Evolutionary conservation across 1,139 yeast species (phyloP).

Genomic region (Insectozyma bohioensis): DNA sequence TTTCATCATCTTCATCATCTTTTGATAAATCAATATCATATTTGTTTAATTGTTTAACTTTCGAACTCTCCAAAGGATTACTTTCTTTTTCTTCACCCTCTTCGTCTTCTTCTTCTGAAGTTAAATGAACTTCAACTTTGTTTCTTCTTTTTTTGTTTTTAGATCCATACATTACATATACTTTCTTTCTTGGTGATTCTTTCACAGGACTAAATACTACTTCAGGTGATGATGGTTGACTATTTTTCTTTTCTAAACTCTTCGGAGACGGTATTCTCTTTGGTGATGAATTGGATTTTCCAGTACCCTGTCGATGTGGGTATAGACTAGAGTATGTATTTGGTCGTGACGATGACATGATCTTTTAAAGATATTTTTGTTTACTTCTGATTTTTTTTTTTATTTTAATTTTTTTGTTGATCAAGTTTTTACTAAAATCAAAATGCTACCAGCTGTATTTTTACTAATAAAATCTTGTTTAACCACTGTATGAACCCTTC

Average conservation of each 20-base stretch:
- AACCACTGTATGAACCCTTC: too few species aligned
- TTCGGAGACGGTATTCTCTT: neutral
- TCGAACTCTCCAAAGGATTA: neutral
- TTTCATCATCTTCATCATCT: slow-evolving; percentile 1
- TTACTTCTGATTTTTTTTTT: too few species aligned
- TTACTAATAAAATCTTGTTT: too few species aligned
- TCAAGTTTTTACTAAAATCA: too few species aligned
- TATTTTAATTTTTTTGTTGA: too few species aligned
- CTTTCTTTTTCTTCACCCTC: neutral
- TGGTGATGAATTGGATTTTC: neutral
- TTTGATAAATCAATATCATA: neutral
- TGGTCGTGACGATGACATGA: too few species aligned
- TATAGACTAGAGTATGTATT: slow-evolving; percentile 1
- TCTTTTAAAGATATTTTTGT: too few species aligned
- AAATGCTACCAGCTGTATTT: too few species aligned
- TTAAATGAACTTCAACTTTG: neutral
- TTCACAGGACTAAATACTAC: slow-evolving; percentile 1
- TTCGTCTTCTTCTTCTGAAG: neutral
- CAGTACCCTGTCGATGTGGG: slow-evolving; percentile 2
- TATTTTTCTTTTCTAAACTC: too few species aligned
- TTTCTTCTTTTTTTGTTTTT: neutral
- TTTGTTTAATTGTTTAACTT: neutral
- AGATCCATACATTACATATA: too few species aligned
- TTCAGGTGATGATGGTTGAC: slow-evolving; percentile 1
- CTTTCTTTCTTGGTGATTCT: neutral